Base-by-base conservation (phyloP, 306 rosid genomes). In the Senna tora region DNA sequence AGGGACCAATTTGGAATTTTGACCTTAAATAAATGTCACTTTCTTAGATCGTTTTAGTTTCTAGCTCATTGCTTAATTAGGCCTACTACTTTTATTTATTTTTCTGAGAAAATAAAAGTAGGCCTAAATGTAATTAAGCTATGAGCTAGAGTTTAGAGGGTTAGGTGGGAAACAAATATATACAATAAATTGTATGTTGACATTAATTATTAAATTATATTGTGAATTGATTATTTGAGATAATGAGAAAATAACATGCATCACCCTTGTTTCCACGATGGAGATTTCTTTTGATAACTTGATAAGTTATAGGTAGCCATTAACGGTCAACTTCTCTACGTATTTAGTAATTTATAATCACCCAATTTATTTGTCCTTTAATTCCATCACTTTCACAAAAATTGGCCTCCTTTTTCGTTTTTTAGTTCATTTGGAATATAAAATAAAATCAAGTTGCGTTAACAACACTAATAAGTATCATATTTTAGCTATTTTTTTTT, bases 311-410 rank as follows among this genome's bases (percentile, higher is more conserved):
- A n/a, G n/a, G n/a, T n/a, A 13, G 67, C 1, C 25, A 69, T 45
- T 69, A 32, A 7, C 22, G 22, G 33, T 42, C 46, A 60, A 56
- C 39, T 50, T 21, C 62, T 43, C 66, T 63, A 32, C 49, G 21
- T 56, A 12, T 54, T 17, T 17, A 33, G 6, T 33, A 4, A 46
- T 14, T 25, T 69, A 1, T 15, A 43, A 80, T 16, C 52, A 32
- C 21, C 30, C n/a, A n/a, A n/a, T n/a, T n/a, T n/a, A 46, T 20
- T 52, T 15, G 13, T 69, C 65, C 47, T n/a, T n/a, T n/a, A n/a
- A 70, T 70, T 64, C 61, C 54, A 75, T 71, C 71, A 30, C 65
- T 80, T 80, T 75, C 84, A 30, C 2, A 58, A 34, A 53, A 22
- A n/a, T 36, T 65, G 51, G 41, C 20, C 50, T 4, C 4, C 30